phyloP scores from a whole-genome alignment of 176 grass and related monocot species.

The Bothriochloa decipiens region DNA sequence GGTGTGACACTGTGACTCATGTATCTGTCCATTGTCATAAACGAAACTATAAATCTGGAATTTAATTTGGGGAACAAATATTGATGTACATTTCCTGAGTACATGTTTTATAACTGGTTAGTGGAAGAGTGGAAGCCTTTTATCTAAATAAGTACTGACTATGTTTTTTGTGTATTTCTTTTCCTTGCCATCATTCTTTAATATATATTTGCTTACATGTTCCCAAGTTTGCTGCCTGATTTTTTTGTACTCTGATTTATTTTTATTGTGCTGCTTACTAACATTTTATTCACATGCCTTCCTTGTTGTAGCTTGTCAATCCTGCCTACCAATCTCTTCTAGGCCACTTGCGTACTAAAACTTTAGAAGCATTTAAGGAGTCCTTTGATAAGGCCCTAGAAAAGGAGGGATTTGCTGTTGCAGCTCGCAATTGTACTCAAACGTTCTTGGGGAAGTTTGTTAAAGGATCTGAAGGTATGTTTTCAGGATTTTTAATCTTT shows the following conservation, averaged over 20 bases:
- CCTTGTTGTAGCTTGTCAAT: slow-evolving; percentile 88
- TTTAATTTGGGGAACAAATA: too few species aligned
- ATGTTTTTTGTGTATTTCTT: too few species aligned
- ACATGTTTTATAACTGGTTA: too few species aligned
- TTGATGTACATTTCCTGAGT: too few species aligned
- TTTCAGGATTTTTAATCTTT: slow-evolving; percentile 25
- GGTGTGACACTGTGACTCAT: too few species aligned
- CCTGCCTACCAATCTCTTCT: slow-evolving; percentile 89
- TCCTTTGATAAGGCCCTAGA: slow-evolving; percentile 79
- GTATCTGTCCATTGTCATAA: too few species aligned
- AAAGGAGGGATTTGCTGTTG: slow-evolving; percentile 80
- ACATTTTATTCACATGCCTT: slow-evolving; percentile 16
- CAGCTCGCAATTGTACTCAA: slow-evolving; percentile 59
- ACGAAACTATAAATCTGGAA: too few species aligned
- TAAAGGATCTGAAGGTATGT: slow-evolving; percentile 84
- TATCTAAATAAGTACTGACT: too few species aligned
- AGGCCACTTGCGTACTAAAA: slow-evolving; percentile 80
- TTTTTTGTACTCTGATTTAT: background rate
- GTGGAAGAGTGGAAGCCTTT: too few species aligned
- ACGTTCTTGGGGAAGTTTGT: slow-evolving; percentile 79
- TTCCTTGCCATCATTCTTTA: too few species aligned
- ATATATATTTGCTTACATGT: too few species aligned
- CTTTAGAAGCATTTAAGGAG: slow-evolving; percentile 77
- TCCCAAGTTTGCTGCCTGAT: too few species aligned
- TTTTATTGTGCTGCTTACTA: background rate